Percentiles rank a stretch among this genome's conserved stretches.
phyloP scores from a whole-genome alignment of 371 early-diverging fungal species.

The Mucor velutinosus region DNA sequence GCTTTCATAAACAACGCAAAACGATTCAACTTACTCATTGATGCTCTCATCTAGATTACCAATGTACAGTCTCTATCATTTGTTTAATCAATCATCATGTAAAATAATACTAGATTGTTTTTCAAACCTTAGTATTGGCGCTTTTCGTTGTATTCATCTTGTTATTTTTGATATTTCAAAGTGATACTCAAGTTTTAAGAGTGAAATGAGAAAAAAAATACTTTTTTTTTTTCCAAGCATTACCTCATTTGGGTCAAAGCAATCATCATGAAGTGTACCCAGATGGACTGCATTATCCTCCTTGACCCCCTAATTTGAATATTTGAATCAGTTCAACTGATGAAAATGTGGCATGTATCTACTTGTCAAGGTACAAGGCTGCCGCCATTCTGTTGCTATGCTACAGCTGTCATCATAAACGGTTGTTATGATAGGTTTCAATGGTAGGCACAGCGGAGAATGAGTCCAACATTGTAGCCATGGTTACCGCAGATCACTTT shows the following conservation, averaged over 20 bases:
- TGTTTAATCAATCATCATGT: not conserved
- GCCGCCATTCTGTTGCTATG: not conserved
- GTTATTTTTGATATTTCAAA: not conserved
- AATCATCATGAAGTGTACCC: not conserved
- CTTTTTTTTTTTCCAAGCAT: not conserved
- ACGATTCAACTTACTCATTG: constrained; percentile 52
- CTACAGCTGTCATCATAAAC: not conserved
- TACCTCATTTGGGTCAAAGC: not conserved
- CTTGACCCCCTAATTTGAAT: not conserved
- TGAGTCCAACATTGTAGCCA: not conserved
- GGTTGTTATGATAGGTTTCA: not conserved
- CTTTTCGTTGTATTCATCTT: not conserved
- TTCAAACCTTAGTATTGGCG: not conserved
- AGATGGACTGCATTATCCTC: not conserved
- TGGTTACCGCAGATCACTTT: not conserved
- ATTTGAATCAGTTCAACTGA: not conserved
- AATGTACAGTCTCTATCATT: constrained; percentile 54
- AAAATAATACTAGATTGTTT: not conserved
- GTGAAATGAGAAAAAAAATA: not conserved
- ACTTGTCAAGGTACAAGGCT: not conserved
- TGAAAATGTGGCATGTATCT: not conserved
- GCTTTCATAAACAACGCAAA: not conserved
- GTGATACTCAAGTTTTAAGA: not conserved
- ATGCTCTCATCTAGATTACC: constrained; percentile 63
- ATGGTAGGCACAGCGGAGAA: not conserved